phyloP scores from a whole-genome alignment of 305 asterid genomes.

The Caryopteris hybrid region DNA sequence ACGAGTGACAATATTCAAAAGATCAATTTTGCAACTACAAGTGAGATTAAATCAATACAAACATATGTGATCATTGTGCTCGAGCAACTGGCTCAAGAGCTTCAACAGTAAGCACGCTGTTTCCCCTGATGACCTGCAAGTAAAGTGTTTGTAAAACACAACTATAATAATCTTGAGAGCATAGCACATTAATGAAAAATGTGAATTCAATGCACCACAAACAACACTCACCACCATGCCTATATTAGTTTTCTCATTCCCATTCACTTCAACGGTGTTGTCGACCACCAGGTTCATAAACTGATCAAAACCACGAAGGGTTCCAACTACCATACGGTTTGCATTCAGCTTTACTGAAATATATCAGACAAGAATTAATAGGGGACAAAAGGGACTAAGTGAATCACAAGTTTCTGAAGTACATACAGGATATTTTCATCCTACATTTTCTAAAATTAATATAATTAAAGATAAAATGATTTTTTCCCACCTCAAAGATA shows the following conservation, averaged over 20 bases:
- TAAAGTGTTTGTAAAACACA: background rate
- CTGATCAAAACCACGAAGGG: slow-evolving; percentile 97
- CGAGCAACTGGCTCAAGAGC: slow-evolving; percentile 82
- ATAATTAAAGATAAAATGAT: background rate
- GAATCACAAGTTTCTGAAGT: too few species aligned
- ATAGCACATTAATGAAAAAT: background rate
- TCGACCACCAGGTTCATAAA: slow-evolving; percentile 96
- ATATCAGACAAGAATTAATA: background rate
- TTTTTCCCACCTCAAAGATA: background rate
- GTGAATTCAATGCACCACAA: background rate
- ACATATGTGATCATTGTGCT: slow-evolving; percentile 36
- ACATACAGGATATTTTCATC: too few species aligned
- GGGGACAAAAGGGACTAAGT: too few species aligned
- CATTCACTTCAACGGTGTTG: slow-evolving; percentile 86
- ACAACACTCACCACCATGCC: slow-evolving; percentile 75
- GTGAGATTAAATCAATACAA: background rate
- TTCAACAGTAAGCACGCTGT: slow-evolving; percentile 89
- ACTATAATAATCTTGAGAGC: background rate
- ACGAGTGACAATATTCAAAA: too few species aligned
- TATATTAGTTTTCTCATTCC: slow-evolving; percentile 72
- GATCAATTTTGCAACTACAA: background rate
- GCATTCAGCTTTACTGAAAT: slow-evolving; percentile 84
- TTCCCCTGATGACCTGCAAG: slow-evolving; percentile 82
- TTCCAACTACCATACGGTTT: slow-evolving; percentile 83
- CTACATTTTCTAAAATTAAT: background rate